Evolutionary conservation across 768 basidiomycete species (phyloP).

Genomic region (Rhodotorula paludigena): DNA sequence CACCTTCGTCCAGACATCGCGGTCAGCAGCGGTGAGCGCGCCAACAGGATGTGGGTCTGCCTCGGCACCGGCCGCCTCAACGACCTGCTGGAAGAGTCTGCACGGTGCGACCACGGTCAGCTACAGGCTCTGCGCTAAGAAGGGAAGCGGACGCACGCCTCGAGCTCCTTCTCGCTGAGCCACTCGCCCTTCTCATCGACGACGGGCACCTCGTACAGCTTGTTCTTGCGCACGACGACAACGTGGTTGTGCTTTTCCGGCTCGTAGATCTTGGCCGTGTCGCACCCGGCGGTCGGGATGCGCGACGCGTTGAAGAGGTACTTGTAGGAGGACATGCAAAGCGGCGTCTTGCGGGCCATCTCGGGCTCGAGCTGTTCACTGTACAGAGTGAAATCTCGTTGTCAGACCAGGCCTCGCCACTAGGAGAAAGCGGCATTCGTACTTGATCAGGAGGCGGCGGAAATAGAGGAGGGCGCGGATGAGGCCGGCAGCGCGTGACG

Average conservation of each 20-base stretch:
- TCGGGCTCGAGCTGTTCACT: slow-evolving; percentile 82
- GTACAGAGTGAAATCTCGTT: neutral
- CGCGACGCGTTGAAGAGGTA: slow-evolving; percentile 96
- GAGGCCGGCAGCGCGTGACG: slow-evolving; percentile 40
- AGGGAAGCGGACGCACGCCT: slow-evolving; percentile 53
- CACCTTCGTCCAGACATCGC: slow-evolving; percentile 77
- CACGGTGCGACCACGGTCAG: neutral
- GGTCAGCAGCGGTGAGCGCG: slow-evolving; percentile 77
- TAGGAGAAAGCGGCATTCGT: slow-evolving; percentile 40
- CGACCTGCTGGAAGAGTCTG: slow-evolving; percentile 64
- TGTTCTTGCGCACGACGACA: slow-evolving; percentile 83
- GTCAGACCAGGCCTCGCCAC: too few species aligned
- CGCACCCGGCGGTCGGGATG: slow-evolving; percentile 74
- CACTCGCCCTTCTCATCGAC: slow-evolving; percentile 61
- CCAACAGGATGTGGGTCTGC: slow-evolving; percentile 60
- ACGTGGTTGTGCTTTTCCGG: slow-evolving; percentile 72
- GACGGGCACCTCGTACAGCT: slow-evolving; percentile 78
- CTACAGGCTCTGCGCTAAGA: too few species aligned
- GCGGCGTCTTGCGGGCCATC: slow-evolving; percentile 65
- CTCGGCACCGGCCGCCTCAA: slow-evolving; percentile 58
- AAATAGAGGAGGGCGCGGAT: slow-evolving; percentile 43
- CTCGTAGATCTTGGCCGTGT: slow-evolving; percentile 77
- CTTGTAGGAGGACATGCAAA: slow-evolving; percentile 91
- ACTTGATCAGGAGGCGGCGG: slow-evolving; percentile 70
- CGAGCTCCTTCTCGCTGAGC: slow-evolving; percentile 73